Conservation (phyloP, 306 rosid genomes). For the Erythrophleum fordii region DNA sequence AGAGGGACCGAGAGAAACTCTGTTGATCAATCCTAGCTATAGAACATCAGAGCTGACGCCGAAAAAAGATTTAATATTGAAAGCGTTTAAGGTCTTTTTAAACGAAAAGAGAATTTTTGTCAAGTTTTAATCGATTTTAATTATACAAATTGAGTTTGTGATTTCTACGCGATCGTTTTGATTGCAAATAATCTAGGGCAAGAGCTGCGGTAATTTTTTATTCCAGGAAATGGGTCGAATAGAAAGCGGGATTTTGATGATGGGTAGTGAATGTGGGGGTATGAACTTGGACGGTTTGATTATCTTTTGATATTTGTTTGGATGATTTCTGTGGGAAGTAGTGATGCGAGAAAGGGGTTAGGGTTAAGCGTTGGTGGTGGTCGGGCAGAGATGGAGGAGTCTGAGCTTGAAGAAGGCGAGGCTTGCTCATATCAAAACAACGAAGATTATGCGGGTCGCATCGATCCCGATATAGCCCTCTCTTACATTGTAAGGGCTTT, state of each 20-base stretch:
- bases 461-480: slow-evolving; percentile 85
- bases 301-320: slow-evolving; percentile 21
- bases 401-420: slow-evolving; percentile 99
- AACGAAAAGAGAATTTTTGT: neutral
- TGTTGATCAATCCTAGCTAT: slow-evolving; percentile 52
- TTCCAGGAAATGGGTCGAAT: slow-evolving; percentile 49
- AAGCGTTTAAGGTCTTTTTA: neutral
- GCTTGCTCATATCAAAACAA: slow-evolving; percentile 79
- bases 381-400: slow-evolving; percentile 76
- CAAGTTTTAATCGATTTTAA: neutral
- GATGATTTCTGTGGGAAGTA: slow-evolving; percentile 76
- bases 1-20: slow-evolving; percentile 43
- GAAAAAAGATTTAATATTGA: slow-evolving; percentile 29
- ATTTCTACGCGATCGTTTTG: slow-evolving; percentile 62
- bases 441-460: slow-evolving; percentile 65
- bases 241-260: slow-evolving; percentile 1
- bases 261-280: neutral
- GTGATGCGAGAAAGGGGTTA: slow-evolving; percentile 85
- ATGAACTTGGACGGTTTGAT: neutral
- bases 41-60: slow-evolving; percentile 30
- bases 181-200: slow-evolving; percentile 29
- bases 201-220: slow-evolving; percentile 29
- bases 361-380: slow-evolving; percentile 59
- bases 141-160: slow-evolving; percentile 33
- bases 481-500: slow-evolving; percentile 84